These are phyloP conservation scores for Decorospora gaudefroyi DNA, from an alignment of 2,329 filamentous ascomycete genomes.

Conservation along the genomic window DNA sequence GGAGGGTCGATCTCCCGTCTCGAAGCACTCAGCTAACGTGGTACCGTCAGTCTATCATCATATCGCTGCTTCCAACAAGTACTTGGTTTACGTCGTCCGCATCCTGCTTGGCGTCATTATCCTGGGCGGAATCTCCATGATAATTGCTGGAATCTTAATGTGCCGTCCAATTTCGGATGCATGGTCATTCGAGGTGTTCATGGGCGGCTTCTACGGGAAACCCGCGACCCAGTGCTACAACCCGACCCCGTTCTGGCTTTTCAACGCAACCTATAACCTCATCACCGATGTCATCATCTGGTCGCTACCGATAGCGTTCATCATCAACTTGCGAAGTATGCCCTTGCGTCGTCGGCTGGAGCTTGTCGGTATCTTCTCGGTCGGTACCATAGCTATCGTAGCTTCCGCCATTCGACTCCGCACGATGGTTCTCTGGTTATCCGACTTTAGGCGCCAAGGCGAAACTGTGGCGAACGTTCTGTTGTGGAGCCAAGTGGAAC, in stretches of 20 bases:
- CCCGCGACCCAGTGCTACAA: conserved; percentile 30
- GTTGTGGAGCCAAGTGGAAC: conserved; percentile 43
- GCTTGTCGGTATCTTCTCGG: conserved; percentile 47
- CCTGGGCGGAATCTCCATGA: conserved; percentile 32
- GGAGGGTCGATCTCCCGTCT: not conserved
- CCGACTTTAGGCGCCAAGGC: conserved; percentile 18
- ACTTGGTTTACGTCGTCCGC: conserved; percentile 32
- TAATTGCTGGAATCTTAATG: conserved; percentile 32
- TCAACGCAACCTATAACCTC: conserved; percentile 50
- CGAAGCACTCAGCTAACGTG: conserved; percentile 2
- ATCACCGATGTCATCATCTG: conserved; percentile 51
- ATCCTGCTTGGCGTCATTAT: conserved; percentile 30
- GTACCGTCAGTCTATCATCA: conserved; percentile 34
- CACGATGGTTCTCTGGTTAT: conserved; percentile 36
- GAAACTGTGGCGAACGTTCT: conserved; percentile 27
- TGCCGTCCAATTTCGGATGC: conserved; percentile 37
- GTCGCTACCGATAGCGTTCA: conserved; percentile 51
- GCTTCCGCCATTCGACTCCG: conserved; percentile 38
- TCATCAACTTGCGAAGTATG: conserved; percentile 52
- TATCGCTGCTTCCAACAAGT: conserved; percentile 34
- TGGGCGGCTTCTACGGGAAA: conserved; percentile 20
- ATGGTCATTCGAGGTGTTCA: conserved; percentile 33
- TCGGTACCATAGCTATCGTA: conserved; percentile 39
- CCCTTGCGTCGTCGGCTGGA: conserved; percentile 55
- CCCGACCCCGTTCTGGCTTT: conserved; percentile 33